Percentiles rank a stretch among this genome's conserved stretches.
Conservation (phyloP, 495 filamentous ascomycete species). For the Aspergillus asperescens region DNA sequence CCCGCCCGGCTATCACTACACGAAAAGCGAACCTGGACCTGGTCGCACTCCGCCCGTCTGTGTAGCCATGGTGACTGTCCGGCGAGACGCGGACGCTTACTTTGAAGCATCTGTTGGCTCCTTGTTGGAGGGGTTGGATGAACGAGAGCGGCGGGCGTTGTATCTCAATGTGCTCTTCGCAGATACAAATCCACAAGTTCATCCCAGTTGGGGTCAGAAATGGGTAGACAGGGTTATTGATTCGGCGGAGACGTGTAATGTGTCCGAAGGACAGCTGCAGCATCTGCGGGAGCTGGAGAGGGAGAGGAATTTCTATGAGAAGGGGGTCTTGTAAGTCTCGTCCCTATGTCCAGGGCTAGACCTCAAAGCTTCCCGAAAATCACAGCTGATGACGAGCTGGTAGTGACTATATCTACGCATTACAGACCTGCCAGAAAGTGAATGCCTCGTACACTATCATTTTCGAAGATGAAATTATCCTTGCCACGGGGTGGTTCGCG, state of each 20-base stretch:
- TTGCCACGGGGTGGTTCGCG: constrained; percentile 44
- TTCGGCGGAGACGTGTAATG: constrained; percentile 16
- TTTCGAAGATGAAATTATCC: constrained; percentile 45
- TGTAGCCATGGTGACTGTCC: constrained; percentile 27
- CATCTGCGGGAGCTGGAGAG: constrained; percentile 21
- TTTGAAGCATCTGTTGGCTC: constrained; percentile 47
- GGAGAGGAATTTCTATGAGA: constrained; percentile 22
- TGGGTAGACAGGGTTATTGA: constrained; percentile 46
- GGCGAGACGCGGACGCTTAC: constrained; percentile 33
- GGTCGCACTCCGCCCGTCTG: constrained; percentile 22
- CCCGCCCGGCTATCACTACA: neutral
- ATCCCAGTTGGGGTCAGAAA: constrained; percentile 43
- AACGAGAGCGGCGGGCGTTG: constrained; percentile 39
- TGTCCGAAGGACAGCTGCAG: constrained; percentile 12
- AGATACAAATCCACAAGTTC: constrained; percentile 40
- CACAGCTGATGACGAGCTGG: neutral
- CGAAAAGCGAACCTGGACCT: neutral
- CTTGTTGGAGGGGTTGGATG: constrained; percentile 42
- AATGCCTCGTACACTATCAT: constrained; percentile 40
- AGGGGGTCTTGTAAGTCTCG: constrained; percentile 28
- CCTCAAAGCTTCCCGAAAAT: neutral
- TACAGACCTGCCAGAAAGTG: constrained; percentile 34
- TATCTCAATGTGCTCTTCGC: constrained; percentile 48
- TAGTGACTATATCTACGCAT: constrained; percentile 41
- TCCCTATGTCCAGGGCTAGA: neutral